Percentiles rank a stretch among this genome's conserved stretches.
Evolutionary conservation across 257 asterid genomes (phyloP).

Genomic region (Nicotiana knightiana): DNA sequence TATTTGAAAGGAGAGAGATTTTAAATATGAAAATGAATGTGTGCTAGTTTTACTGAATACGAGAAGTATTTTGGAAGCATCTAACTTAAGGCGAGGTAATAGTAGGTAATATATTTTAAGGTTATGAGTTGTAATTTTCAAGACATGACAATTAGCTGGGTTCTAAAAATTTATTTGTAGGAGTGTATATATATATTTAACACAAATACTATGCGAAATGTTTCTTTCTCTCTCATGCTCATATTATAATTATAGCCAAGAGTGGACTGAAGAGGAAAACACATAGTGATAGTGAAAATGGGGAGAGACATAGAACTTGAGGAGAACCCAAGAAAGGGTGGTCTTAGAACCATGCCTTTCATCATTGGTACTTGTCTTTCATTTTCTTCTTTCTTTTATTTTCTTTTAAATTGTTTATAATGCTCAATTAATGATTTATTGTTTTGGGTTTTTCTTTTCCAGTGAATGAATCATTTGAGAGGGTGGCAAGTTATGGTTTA

Average conservation of each 20-base stretch:
- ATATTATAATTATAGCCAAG: neutral
- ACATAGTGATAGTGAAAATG: neutral
- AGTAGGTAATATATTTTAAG: too few relatives aligned
- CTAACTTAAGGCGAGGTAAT: neutral
- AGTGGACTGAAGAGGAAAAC: neutral
- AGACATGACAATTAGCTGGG: too few relatives aligned
- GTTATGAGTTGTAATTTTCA: too few relatives aligned
- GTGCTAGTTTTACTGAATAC: too few relatives aligned
- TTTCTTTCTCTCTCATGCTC: neutral
- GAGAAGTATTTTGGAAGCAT: neutral
- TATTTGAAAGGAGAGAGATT: too few relatives aligned
- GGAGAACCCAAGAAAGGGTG: conserved; percentile 3
- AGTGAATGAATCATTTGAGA: conserved; percentile 23
- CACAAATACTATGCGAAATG: too few relatives aligned
- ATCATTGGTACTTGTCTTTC: neutral
- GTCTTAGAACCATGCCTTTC: conserved; percentile 20
- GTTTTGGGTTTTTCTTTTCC: neutral
- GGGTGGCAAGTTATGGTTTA: conserved; percentile 14
- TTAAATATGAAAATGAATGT: too few relatives aligned
- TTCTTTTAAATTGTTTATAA: neutral
- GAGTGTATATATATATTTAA: too few relatives aligned
- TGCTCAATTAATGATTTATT: neutral
- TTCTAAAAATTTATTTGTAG: too few relatives aligned
- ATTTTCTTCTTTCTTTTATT: neutral
- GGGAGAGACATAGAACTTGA: neutral